Percentiles rank a stretch among this genome's conserved stretches.
Conservation (phyloP, 2,329 filamentous ascomycete genomes). For the Domatiomyces catenatus region DNA sequence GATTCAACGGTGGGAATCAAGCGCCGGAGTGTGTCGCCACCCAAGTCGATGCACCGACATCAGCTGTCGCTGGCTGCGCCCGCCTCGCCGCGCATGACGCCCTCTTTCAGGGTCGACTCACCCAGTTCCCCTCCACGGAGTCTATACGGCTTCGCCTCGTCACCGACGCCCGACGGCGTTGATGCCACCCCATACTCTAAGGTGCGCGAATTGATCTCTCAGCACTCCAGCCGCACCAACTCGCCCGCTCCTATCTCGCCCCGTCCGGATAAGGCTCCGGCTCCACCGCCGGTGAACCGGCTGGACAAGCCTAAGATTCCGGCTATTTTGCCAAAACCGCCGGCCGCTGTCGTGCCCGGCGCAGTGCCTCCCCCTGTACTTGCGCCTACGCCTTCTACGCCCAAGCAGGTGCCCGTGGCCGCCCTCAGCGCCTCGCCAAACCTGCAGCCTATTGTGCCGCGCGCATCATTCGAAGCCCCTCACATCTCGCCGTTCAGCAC, state of each 20-base stretch:
- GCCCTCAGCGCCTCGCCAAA: constrained; percentile 1
- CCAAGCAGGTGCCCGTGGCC: no score
- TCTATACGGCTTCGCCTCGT: constrained; percentile 14
- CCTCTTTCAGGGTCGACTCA: constrained; percentile 29
- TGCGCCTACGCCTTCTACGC: no score
- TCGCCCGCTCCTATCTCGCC: constrained; percentile 8
- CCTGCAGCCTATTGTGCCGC: constrained; percentile 19
- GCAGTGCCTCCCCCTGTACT: not conserved
- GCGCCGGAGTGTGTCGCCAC: constrained; percentile 31
- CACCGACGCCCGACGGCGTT: constrained; percentile 14
- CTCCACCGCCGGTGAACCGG: constrained; percentile 64
- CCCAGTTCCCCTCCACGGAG: constrained; percentile 28
- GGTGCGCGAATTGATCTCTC: constrained; percentile 13
- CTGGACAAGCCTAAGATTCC: constrained; percentile 60
- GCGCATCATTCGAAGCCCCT: constrained; percentile 27
- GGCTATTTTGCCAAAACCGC: constrained; percentile 23
- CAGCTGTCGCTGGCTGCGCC: constrained; percentile 31
- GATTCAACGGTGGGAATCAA: constrained; percentile 14
- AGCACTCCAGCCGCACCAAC: constrained; percentile 14
- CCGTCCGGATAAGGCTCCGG: constrained; percentile 20
- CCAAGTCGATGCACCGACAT: constrained; percentile 44
- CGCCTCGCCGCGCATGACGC: constrained; percentile 27
- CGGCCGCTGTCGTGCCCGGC: constrained; percentile 17
- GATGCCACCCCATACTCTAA: constrained; percentile 12
- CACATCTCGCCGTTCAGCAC: constrained; percentile 69